Percentiles rank a stretch among this genome's conserved stretches.
Evolutionary conservation across 768 basidiomycete species (phyloP).

Genomic region (Mycena venus): DNA sequence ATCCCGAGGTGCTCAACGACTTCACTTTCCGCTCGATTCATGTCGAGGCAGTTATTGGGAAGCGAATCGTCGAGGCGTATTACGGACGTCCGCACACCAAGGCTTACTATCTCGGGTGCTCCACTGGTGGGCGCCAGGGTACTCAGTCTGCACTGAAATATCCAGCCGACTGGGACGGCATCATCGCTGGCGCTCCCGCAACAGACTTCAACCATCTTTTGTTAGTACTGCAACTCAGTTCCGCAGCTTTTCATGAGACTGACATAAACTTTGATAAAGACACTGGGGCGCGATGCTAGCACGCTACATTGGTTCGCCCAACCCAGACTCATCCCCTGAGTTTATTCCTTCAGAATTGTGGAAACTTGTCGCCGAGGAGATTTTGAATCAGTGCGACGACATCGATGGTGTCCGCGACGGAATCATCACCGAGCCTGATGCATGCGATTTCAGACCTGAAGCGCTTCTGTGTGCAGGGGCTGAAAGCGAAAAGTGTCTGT

Average conservation of each 20-base stretch:
- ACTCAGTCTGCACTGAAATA: constrained; percentile 35
- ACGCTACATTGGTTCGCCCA: not conserved
- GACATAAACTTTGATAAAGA: too few relatives aligned
- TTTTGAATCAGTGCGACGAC: constrained; percentile 28
- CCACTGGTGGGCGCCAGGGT: constrained; percentile 43
- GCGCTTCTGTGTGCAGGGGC: constrained; percentile 29
- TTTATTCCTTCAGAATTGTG: constrained; percentile 19
- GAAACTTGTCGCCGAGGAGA: constrained; percentile 26
- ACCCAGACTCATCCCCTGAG: not conserved
- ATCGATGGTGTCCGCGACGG: constrained; percentile 31
- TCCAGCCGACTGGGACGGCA: constrained; percentile 44
- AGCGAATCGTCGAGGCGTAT: constrained; percentile 38
- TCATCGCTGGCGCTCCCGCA: constrained; percentile 42
- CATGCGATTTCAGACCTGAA: constrained; percentile 32
- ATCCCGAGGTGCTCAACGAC: constrained; percentile 41
- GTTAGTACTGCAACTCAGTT: too few relatives aligned
- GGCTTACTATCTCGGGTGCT: constrained; percentile 44
- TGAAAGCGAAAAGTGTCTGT: constrained; percentile 28
- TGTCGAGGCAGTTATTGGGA: constrained; percentile 36
- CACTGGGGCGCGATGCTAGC: not conserved
- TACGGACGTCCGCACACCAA: constrained; percentile 35
- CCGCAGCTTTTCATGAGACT: too few relatives aligned
- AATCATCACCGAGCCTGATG: constrained; percentile 32
- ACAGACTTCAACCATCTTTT: not conserved
- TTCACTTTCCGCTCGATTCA: constrained; percentile 41